Percentiles rank a stretch among this genome's conserved stretches.
Conservation (phyloP, 2,329 filamentous ascomycete genomes). For the Trichophyton simii region DNA sequence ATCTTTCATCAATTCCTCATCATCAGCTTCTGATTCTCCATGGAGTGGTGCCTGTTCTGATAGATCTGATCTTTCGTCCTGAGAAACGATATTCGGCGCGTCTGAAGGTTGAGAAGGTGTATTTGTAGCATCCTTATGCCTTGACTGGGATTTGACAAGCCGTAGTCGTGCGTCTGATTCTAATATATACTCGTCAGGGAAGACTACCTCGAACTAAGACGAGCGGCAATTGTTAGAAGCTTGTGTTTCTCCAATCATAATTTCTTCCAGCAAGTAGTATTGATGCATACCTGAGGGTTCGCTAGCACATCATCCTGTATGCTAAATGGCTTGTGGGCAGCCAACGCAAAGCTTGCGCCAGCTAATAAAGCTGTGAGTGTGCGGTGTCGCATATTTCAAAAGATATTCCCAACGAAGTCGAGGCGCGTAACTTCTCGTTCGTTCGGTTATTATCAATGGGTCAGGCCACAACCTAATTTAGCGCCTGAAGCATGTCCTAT, state of each 20-base stretch:
- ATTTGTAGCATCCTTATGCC: slow-evolving; percentile 15
- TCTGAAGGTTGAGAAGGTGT: slow-evolving; percentile 8
- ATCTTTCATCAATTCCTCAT: slow-evolving; percentile 21
- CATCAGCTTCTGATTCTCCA: slow-evolving; percentile 31
- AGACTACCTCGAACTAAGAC: slow-evolving; percentile 63
- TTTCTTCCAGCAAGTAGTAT: neutral
- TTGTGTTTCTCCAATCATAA: neutral
- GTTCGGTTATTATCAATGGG: neutral
- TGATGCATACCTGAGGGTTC: slow-evolving; percentile 58
- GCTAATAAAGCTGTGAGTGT: slow-evolving; percentile 21
- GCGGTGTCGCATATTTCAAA: slow-evolving; percentile 5
- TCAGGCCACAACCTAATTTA: neutral
- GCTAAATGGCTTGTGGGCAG: slow-evolving; percentile 56
- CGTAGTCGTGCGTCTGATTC: slow-evolving; percentile 57
- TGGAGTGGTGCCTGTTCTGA: slow-evolving; percentile 18
- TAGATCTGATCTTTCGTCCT: slow-evolving; percentile 10
- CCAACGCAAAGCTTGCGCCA: slow-evolving; percentile 27
- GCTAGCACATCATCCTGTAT: slow-evolving; percentile 80
- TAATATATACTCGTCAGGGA: slow-evolving; percentile 59
- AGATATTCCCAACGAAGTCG: neutral
- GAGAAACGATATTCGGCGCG: neutral
- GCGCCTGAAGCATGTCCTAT: neutral
- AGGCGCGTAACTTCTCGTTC: neutral
- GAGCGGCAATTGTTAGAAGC: neutral
- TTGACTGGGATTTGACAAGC: slow-evolving; percentile 23